Evolutionary conservation across 2,329 filamentous ascomycete genomes (phyloP).

Genomic region (Botrytis cinerea): DNA sequence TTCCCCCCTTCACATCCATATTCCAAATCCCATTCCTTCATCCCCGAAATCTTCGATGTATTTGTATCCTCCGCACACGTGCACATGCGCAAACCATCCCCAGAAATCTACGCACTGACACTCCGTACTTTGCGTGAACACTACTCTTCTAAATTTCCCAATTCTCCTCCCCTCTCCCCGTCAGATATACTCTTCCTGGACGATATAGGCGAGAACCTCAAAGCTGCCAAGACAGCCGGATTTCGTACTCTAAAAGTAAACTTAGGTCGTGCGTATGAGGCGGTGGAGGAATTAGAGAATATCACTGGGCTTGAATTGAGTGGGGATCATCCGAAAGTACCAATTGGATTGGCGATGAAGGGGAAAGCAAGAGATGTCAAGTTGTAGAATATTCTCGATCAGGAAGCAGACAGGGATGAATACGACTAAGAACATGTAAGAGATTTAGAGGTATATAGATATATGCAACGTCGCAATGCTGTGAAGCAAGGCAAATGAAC

Average conservation of each 20-base stretch:
- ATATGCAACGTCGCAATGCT: not conserved
- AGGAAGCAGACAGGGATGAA: not conserved
- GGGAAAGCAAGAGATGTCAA: slow-evolving; percentile 21
- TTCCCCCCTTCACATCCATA: slow-evolving; percentile 77
- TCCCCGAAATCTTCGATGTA: slow-evolving; percentile 75
- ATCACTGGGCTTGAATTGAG: slow-evolving; percentile 66
- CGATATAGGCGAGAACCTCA: slow-evolving; percentile 88
- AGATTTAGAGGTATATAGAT: slow-evolving; percentile 7
- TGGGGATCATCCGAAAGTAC: slow-evolving; percentile 37
- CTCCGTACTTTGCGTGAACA: not conserved
- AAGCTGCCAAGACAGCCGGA: slow-evolving; percentile 71
- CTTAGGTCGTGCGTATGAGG: slow-evolving; percentile 75
- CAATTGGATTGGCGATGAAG: slow-evolving; percentile 29
- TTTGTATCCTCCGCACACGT: slow-evolving; percentile 87
- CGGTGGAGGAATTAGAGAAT: slow-evolving; percentile 77
- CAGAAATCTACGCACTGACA: slow-evolving; percentile 75
- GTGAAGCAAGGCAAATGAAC: not conserved
- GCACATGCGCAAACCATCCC: slow-evolving; percentile 84
- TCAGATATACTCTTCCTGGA: slow-evolving; percentile 82
- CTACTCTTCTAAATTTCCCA: not conserved
- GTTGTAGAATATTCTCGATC: not conserved
- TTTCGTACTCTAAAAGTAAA: slow-evolving; percentile 84
- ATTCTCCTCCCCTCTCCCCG: slow-evolving; percentile 51
- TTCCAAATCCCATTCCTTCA: slow-evolving; percentile 27
- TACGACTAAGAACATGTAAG: not conserved